These are phyloP conservation scores for Diaporthe longicolla DNA, from an alignment of 2,329 filamentous ascomycete species.

Conservation along the genomic window DNA sequence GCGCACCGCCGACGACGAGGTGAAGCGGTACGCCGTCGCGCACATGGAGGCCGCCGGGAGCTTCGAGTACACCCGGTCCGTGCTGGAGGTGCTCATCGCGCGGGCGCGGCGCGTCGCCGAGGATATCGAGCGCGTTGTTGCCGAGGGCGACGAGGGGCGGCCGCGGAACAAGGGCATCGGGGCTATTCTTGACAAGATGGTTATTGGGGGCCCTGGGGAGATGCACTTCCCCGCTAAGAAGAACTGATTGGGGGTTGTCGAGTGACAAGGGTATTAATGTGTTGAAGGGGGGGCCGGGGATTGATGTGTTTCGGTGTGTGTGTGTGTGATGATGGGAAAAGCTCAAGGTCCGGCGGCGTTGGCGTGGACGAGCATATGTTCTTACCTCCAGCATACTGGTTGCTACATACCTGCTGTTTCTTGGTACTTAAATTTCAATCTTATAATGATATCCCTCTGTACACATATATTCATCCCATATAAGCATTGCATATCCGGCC, in stretches of 20 bases:
- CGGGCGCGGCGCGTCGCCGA: constrained; percentile 75
- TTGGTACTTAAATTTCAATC: not conserved
- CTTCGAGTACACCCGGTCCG: constrained; percentile 85
- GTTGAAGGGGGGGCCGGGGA: no score
- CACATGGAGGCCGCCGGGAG: constrained; percentile 94
- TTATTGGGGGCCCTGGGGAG: constrained; percentile 46
- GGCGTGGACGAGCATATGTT: not conserved
- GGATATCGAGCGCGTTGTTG: constrained; percentile 73
- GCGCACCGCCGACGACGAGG: constrained; percentile 86
- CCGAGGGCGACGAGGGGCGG: not conserved
- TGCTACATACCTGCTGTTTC: not conserved
- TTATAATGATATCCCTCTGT: constrained; percentile 32
- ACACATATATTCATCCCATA: not conserved
- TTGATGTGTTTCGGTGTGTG: not conserved
- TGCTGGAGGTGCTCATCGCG: constrained; percentile 74
- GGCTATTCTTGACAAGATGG: constrained; percentile 79
- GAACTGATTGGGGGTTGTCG: not conserved
- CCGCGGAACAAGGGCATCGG: constrained; percentile 68
- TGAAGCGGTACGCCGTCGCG: constrained; percentile 90
- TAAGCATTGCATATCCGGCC: no score
- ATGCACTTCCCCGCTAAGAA: constrained; percentile 42
- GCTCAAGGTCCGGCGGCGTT: not conserved
- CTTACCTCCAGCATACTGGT: not conserved
- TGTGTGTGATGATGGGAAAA: not conserved
- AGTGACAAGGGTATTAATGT: no score